Percentiles rank a stretch among this genome's conserved stretches.
These are phyloP conservation scores for Phytophthora litchii DNA, from an alignment of 352 stramenopile genomes.

Conservation along the genomic window DNA sequence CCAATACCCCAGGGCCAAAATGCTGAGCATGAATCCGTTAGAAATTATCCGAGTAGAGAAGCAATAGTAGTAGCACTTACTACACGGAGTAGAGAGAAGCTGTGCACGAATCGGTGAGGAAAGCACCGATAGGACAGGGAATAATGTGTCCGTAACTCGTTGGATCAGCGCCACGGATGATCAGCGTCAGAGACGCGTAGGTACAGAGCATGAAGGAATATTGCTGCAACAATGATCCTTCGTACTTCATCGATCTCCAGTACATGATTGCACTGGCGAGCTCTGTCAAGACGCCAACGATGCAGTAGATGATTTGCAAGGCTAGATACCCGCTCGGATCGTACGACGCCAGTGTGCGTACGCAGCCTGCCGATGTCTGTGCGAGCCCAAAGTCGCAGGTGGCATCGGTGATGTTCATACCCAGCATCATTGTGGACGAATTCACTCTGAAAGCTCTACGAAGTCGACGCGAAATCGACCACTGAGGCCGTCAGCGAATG, in stretches of 20 bases:
- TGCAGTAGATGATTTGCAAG: conserved; percentile 35
- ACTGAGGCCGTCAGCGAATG: conserved; percentile 4
- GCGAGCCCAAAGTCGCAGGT: conserved; percentile 31
- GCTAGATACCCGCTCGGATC: conserved; percentile 25
- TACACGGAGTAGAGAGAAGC: conserved; percentile 42
- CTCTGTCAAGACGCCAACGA: conserved; percentile 19
- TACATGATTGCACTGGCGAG: conserved; percentile 34
- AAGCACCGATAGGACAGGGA: conserved; percentile 25
- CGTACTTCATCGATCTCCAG: conserved; percentile 22
- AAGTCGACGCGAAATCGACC: conserved; percentile 11
- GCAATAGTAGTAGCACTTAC: conserved; percentile 30
- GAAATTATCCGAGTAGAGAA: too few species aligned
- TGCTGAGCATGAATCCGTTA: too few species aligned
- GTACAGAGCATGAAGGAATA: conserved; percentile 36
- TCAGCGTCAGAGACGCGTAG: conserved; percentile 39
- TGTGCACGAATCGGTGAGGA: conserved; percentile 41
- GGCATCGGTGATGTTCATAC: conserved; percentile 28
- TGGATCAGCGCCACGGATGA: conserved; percentile 36
- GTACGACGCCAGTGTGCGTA: conserved; percentile 32
- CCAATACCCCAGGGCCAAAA: conserved; percentile 41
- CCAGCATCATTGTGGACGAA: conserved; percentile 13
- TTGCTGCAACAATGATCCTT: conserved; percentile 31
- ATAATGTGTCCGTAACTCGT: conserved; percentile 38
- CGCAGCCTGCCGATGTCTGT: conserved; percentile 22
- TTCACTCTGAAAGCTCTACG: background rate